Base-by-base conservation (phyloP, 2,329 filamentous ascomycete genomes). In the Grosmannia serpens region DNA sequence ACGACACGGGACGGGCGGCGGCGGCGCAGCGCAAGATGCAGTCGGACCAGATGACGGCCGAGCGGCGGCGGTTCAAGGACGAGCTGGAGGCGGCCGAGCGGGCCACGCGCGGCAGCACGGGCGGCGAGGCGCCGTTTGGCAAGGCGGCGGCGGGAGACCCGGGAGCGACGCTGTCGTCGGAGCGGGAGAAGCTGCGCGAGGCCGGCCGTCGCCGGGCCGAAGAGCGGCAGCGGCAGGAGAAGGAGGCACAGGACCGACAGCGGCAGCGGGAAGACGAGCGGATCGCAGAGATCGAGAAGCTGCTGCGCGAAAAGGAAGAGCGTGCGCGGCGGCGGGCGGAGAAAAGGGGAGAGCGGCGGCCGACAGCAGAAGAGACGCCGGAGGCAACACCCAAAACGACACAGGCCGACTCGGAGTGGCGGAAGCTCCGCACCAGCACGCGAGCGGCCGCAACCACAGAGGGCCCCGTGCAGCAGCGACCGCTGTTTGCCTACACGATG, bases 41-140 rank as follows among this genome's bases (percentile, higher is more conserved):
- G 71, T 80, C 86, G 66, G 85, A 88, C 56, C 77, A 86, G 61
- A 87, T 95, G 73, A 85, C 89, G 65, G 83, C 84, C 53, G 81
- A 85, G 70, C 78, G 87, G 65, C 77, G 88, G 68, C 80, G 83
- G 64, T 88, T 95, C 81, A 88, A 89, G 63, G 90, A 95, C 67
- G 91, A 96, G 67, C 74, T 97, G 55, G 91, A 96, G 73, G 80
- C 83, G 29, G 77, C 88, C 24, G 92, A 96, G 71, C 76, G 81
- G 33, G 84, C 55, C 7, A 26, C 52, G 20, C 11, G 79, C 76
- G 57, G 53, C 27, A 44, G 46, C 27, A 38, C 9, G 2, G 38
- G 26, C 4, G 55, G 58, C 22, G 57, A 27, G n/a, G 26, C 38
- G 17, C 57, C 59, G 15, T 60, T 59, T 29, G 29, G 31, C 2